Evolutionary conservation across 768 basidiomycete genomes (phyloP), one percentile per base, ranked within the genome.

Genomic region (Lentinula guzmanii): DNA sequence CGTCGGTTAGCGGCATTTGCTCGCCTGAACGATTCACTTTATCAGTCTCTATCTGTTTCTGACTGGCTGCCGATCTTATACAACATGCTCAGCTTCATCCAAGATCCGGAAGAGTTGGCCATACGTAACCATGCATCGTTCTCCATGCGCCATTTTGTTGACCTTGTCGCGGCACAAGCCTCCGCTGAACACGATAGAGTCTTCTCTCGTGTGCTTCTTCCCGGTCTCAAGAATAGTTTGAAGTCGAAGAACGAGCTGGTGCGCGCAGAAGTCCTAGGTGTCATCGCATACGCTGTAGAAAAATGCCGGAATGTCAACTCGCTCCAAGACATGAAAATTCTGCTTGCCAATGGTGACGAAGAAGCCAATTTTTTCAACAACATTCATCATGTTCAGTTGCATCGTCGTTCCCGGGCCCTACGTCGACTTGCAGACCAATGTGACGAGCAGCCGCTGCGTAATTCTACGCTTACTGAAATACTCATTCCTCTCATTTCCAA

Each of bases 331-430:
- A 87, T 98, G 86, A 84, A 77, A 24, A 80, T 86, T 10, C 74
- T 98, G 6, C 80, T 98, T 35, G 92, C 91, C 7, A 85, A 80
- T 16, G 95, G 93, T 1, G 95, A 98, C 69, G 88, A 91, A 53
- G 96, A 99, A 72, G 94, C 93, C 35, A 95, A 90, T 70, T 95
- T 98, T 76, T 98, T 99, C 82, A 89, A 88, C 78, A 99, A 99
- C 72, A 86, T 98, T 52, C 84, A 90, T 58, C 97, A 99, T 70
- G 84, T 98, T 48, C 97, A 99, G 73, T 76, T 89, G 2, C 95
- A 98, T 71, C 86, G 95, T 64, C 86, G 96, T 24, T 86, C 87
- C 1, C 77, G 96, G 62, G 95, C 96, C 2, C 78, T 97, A 33
- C 84, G 91, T 13, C 81, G 93, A n/a, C 82, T 98, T 18, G 85